Evolutionary conservation across 108 stramenopile species (phyloP), one percentile per base, ranked within the genome.

Genomic region (Nitzschia sp.): DNA sequence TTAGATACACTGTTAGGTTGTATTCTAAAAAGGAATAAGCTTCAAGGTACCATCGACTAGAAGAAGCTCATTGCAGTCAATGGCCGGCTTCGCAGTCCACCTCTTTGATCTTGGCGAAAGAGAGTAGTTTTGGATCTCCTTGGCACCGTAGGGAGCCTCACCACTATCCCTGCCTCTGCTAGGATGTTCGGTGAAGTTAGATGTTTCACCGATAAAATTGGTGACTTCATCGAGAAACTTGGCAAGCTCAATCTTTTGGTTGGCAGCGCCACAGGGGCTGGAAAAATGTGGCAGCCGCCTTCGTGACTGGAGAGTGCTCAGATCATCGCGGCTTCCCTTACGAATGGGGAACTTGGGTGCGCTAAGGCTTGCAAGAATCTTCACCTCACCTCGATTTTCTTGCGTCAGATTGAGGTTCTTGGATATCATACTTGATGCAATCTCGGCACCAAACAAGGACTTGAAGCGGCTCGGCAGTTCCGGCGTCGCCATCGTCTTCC

Each of bases 341-440:
- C 61, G 61, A 8, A 62, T 46, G 36, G 61, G 61, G 23, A 62
- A 62, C 38, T 25, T 26, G 3, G 61, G 61, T 19, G 61, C 42
- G 8, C 21, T 42, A 27, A 62, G 25, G 25, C 46, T 62, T 23
- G 31, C 33, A 19, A 46, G 61, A 2, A 24, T 17, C 61, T 62
- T 42, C 24, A 51, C 4, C n/a, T 51, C 49, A 4, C 11, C 49
- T 51, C 49, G 49, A 19, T 51, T 4, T 51, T 8, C 17, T 51
- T 9, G 8, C 17, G 13, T 4, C 5, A 5, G 19, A 8, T 4
- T 23, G 4, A n/a, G 49, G 4, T 21, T 4, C 5, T 21, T 21
- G 21, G 49, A 51, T 42, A 13, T 13, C 38, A 42, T 42, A 9
- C 19, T 21, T 21, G 49, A 8, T n/a, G 13, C 19, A 4, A 51